Conservation (phyloP, 352 stramenopile species). For the Phytopythium mirpurense region DNA sequence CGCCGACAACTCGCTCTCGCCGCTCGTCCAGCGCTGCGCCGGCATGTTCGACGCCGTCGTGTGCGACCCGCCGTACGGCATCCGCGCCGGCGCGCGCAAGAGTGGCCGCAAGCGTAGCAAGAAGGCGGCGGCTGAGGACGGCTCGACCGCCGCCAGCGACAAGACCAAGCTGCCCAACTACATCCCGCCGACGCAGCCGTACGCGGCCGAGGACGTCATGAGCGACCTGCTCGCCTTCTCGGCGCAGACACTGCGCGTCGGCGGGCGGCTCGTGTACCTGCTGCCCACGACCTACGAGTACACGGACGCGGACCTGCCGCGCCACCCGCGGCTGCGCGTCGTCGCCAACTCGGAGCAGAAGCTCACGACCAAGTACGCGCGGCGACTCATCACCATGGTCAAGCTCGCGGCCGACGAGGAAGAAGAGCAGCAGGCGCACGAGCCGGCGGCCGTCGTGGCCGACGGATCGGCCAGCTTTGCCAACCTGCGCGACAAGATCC, state of each 20-base stretch:
- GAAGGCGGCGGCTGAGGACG: conserved; percentile 7
- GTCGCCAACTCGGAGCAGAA: conserved; percentile 82
- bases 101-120: conserved; percentile 65
- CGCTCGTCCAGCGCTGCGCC: conserved; percentile 38
- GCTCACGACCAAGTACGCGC: conserved; percentile 79
- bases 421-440: too few relatives aligned
- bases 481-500: conserved; percentile 69
- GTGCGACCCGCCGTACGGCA: conserved; percentile 92
- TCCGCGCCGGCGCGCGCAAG: conserved; percentile 92
- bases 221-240: conserved; percentile 93
- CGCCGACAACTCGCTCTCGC: conserved; percentile 84
- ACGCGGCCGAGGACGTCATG: conserved; percentile 96
- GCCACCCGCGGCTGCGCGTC: conserved; percentile 60
- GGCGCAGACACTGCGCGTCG: conserved; percentile 62
- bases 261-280: conserved; percentile 83
- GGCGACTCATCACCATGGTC: conserved; percentile 84
- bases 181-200: conserved; percentile 94
- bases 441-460: too few relatives aligned
- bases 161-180: conserved; percentile 88
- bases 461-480: conserved; percentile 50
- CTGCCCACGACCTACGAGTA: conserved; percentile 83
- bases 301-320: conserved; percentile 70
- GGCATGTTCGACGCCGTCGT: conserved; percentile 88
- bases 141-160: conserved; percentile 27
- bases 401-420: conserved; percentile 28